Percentiles rank a stretch among this genome's conserved stretches.
Evolutionary conservation across 1,284 basidiomycete species (phyloP).

Genomic region (Cutaneotrichosporon spelunceum): DNA sequence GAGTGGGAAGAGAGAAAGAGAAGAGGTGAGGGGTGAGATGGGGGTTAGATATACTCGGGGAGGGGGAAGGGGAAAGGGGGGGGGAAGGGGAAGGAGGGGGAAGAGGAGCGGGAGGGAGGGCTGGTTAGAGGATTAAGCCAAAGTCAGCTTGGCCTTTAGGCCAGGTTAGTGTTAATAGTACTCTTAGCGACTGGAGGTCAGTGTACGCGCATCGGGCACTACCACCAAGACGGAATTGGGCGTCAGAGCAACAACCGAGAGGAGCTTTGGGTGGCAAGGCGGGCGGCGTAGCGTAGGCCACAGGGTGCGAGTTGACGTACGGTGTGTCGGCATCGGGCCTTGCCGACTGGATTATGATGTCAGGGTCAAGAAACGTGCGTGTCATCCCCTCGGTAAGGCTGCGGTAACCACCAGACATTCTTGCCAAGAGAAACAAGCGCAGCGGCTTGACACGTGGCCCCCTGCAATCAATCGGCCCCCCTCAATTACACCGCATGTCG

Average conservation of each 20-base stretch:
- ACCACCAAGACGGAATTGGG: background rate
- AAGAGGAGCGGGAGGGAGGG: no score
- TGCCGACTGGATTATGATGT: background rate
- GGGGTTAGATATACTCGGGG: background rate
- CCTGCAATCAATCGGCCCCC: no score
- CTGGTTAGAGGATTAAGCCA: no score
- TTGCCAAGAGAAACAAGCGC: no score
- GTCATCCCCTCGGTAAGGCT: background rate
- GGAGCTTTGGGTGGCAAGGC: background rate
- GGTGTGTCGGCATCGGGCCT: background rate
- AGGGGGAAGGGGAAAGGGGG: background rate
- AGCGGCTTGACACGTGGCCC: background rate
- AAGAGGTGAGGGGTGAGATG: background rate
- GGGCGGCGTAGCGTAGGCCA: background rate
- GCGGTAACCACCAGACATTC: no score
- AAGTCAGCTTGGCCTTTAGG: no score
- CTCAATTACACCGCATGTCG: background rate
- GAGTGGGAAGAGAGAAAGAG: conserved; percentile 1
- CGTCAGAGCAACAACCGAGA: background rate
- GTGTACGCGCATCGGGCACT: background rate
- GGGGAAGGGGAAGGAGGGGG: background rate
- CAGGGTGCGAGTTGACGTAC: background rate
- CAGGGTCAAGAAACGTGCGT: background rate
- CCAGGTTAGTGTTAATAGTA: no score
- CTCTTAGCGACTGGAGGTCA: background rate